Evolutionary conservation across 2,329 filamentous ascomycete genomes (phyloP).

Genomic region (Diaporthe sp.): DNA sequence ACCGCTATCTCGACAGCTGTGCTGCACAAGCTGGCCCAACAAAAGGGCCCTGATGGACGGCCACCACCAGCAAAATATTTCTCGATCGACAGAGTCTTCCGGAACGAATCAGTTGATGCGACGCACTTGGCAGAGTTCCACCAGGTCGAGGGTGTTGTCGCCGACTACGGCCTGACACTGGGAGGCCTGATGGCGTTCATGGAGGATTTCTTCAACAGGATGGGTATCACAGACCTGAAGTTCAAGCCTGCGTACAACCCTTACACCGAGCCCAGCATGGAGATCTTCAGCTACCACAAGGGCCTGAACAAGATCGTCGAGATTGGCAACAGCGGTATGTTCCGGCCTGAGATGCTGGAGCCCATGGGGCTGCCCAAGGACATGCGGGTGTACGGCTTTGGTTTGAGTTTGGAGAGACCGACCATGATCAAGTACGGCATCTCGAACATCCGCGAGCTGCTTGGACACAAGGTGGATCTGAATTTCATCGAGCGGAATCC

Average conservation of each 20-base stretch:
- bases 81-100: constrained; percentile 97
- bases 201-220: constrained; percentile 95
- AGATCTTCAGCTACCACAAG: constrained; percentile 96
- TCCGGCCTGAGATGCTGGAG: constrained; percentile 97
- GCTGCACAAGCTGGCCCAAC: constrained; percentile 87
- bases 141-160: constrained; percentile 98
- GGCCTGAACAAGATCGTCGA: constrained; percentile 93
- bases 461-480: constrained; percentile 86
- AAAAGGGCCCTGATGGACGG: constrained; percentile 79
- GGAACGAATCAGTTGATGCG: constrained; percentile 96
- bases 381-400: constrained; percentile 94
- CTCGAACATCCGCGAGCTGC: constrained; percentile 90
- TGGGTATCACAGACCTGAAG: constrained; percentile 86
- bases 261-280: constrained; percentile 96
- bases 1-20: constrained; percentile 93
- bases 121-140: constrained; percentile 99
- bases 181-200: constrained; percentile 94
- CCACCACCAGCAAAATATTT: constrained; percentile 89
- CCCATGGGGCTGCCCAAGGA: constrained; percentile 94
- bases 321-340: constrained; percentile 99
- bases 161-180: constrained; percentile 92
- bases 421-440: constrained; percentile 98
- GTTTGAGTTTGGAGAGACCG: constrained; percentile 89
- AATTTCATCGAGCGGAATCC: constrained; percentile 38
- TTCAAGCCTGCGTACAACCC: constrained; percentile 97